Conservation (phyloP, 176 grass and related monocot genomes). For the Oryza coarctata region DNA sequence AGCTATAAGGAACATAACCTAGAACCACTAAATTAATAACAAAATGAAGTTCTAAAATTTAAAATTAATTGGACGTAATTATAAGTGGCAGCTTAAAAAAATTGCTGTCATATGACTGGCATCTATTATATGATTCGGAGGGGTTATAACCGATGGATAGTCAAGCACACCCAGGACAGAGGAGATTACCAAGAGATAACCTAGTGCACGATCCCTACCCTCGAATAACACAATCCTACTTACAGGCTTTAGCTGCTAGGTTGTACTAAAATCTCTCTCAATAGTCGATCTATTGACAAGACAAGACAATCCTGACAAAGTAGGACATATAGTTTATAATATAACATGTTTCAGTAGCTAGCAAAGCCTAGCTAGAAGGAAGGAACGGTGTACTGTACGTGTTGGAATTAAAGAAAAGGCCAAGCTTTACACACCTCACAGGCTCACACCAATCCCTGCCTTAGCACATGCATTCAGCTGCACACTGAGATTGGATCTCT, state of each 20-base stretch:
- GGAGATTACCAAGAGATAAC: background rate
- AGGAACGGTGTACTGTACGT: background rate
- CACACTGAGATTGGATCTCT: background rate
- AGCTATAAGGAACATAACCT: too few species aligned
- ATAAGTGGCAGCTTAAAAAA: too few species aligned
- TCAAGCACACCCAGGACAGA: too few species aligned
- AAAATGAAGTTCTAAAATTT: too few species aligned
- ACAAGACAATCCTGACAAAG: background rate
- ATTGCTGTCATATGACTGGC: too few species aligned
- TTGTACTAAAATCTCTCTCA: background rate
- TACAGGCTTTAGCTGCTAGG: background rate
- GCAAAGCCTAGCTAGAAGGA: background rate
- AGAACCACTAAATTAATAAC: too few species aligned
- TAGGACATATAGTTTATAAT: background rate
- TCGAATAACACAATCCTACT: background rate
- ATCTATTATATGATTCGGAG: too few species aligned
- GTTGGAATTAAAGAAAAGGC: background rate
- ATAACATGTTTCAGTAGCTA: background rate
- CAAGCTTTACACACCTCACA: background rate
- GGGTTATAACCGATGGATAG: too few species aligned
- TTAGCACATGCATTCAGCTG: slow-evolving; percentile 2
- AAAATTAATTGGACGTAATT: too few species aligned
- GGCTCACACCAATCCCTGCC: background rate
- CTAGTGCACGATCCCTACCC: too few species aligned
- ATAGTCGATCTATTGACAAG: background rate